Conservation (phyloP, 2,329 filamentous ascomycete genomes). For the Endothia cerciana region DNA sequence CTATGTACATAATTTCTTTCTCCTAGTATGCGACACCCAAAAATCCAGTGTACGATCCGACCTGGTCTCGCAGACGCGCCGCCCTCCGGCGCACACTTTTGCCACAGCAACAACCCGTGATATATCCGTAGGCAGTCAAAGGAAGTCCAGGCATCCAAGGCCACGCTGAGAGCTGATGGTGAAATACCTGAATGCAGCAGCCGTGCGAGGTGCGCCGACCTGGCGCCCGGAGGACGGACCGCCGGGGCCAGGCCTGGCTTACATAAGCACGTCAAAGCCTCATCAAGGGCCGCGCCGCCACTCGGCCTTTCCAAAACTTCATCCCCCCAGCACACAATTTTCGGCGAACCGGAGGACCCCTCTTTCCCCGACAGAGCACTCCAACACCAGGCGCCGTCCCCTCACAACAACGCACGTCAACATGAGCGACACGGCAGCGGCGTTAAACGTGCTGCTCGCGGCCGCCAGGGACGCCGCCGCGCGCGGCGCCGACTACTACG, state of each 20-base stretch:
- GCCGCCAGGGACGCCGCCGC: conserved; percentile 63
- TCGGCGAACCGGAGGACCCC: neutral
- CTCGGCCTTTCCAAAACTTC: neutral
- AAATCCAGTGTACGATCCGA: no score
- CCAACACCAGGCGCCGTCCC: neutral
- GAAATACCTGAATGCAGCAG: no score
- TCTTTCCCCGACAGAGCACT: neutral
- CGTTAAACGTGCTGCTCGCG: conserved; percentile 53
- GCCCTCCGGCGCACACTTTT: no score
- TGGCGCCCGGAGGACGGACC: no score
- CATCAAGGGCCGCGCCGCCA: neutral
- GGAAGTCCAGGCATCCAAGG: no score
- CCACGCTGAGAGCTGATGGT: no score
- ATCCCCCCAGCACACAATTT: neutral
- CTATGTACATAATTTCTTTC: no score
- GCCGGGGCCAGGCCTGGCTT: conserved; percentile 6
- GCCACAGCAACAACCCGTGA: no score
- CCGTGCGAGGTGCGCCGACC: neutral
- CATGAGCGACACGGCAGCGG: conserved; percentile 34
- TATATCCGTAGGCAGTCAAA: neutral
- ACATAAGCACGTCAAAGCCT: conserved; percentile 13
- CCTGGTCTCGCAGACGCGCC: no score
- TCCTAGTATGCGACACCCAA: no score
- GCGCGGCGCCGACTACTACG: conserved; percentile 75
- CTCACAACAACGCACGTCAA: neutral